Base-by-base conservation (phyloP, 306 rosid species). In the Inga oerstediana region DNA sequence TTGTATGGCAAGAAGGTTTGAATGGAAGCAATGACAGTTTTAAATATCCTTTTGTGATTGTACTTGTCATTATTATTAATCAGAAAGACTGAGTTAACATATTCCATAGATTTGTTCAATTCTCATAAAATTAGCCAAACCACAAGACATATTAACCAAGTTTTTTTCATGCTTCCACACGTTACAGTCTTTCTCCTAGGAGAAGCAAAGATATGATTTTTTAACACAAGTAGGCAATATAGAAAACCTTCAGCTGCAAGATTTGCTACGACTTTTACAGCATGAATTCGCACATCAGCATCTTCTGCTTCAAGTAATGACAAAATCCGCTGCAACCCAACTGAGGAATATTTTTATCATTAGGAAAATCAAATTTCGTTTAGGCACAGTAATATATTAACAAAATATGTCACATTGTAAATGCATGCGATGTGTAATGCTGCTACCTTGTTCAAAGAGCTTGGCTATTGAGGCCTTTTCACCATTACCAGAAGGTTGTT, bases 231-330 rank as follows among this genome's bases (percentile, higher is more conserved):
- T 64, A 77, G 49, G 81, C 62, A 86, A 80, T 51, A 75, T 19
- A 59, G 65, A 85, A 45, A 81, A 97, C 99, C 99, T 97, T 97
- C 99, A 74, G 99, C 99, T 58, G 99, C 99, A 74, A 97, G 95
- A 92, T 97, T 97, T 82, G 99, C 99, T 45, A 97, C 99, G 32
- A 94, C 99, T 94, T 97, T 94, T 86, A 97, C 98, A 84, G 99
- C 99, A 81, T 97, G 98, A 68, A 97, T 89, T 79, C 95, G 89
- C 74, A 97, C 98, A 84, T 92, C 99, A 61, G 92, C 89, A 87
- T 97, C 99, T 82, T 92, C 98, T 4, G 99, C 91, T 91, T 94
- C 99, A 82, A 97, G 97, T 89, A 97, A 90, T 59, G 99, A 97
- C 87, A 97, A 87, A 84, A 97, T 97, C 90, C 91, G 94, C 76